Evolutionary conservation across 441 rosid species (phyloP), one percentile per base, ranked within the genome.

Genomic region (Bruguiera hainesii): DNA sequence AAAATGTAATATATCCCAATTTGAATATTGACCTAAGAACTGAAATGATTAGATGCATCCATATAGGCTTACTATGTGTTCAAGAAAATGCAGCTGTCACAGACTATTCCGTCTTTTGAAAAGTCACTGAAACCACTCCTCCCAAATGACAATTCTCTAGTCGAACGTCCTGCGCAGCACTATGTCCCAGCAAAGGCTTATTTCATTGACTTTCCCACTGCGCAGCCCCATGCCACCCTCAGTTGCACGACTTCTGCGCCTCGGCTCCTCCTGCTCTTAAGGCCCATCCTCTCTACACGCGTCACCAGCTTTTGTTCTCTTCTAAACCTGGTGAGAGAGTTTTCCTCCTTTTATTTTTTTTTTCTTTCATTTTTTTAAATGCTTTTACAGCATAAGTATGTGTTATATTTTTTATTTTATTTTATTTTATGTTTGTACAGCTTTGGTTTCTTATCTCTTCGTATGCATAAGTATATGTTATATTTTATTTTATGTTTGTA

Each of bases 171-270:
- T 33, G 37, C 37, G 37, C 37, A 25, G 9, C 13, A 58, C 21
- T n/a, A 35, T 73, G 49, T 13, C 31, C 65, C 63, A 18, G 65
- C n/a, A 35, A 76, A 53, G 19, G 60, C 82, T 56, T 62, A 30
- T 11, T 56, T 59, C 2, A 2, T 76, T 26, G 87, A 85, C 53
- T 87, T 78, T 65, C 94, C 93, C 0, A 72, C 72, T 9, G 89
- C 93, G 4, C 83, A 72, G 21, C 75, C 76, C 42, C 48, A 10
- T 94, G 98, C 16, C 80, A 89, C 53, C 87, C 79, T 72, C 93
- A 87, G 83, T 75, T 94, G 10, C 98, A 94, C 64, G 93, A 85
- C 57, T 91, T 89, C 68, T 91, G 98, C 66, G 96, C 93, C 61
- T 61, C 83, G 68, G 93, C 93, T 58, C 90, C 97, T 71, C 77